Percentiles rank a stretch among this genome's conserved stretches.
phyloP scores from a whole-genome alignment of 768 basidiomycete species.

The Russula dissimulans region DNA sequence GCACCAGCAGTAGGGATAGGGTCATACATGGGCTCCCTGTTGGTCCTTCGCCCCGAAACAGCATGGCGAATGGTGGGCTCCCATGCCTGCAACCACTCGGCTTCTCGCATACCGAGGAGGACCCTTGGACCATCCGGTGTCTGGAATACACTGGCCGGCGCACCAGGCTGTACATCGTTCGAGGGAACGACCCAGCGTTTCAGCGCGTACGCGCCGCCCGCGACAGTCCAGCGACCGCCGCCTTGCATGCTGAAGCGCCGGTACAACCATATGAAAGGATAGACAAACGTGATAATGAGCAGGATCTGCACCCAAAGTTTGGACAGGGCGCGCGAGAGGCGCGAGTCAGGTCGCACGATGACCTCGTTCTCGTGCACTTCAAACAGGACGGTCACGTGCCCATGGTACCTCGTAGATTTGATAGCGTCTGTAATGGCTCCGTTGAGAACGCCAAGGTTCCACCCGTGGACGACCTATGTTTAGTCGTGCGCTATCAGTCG shows the following conservation, averaged over 20 bases:
- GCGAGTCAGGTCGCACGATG: conserved; percentile 57
- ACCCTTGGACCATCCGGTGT: conserved; percentile 26
- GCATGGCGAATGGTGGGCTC: conserved; percentile 54
- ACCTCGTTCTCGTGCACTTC: conserved; percentile 39
- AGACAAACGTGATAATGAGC: conserved; percentile 57
- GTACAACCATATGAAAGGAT: conserved; percentile 72
- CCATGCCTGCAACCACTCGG: conserved; percentile 72
- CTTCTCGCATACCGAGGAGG: conserved; percentile 53
- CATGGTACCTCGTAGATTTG: conserved; percentile 25
- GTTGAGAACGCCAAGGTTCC: no score
- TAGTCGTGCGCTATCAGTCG: no score
- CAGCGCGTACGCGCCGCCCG: conserved; percentile 62
- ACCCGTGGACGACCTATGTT: no score
- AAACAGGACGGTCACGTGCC: conserved; percentile 41
- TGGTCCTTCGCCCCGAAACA: conserved; percentile 29
- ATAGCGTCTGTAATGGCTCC: no score
- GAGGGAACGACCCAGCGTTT: conserved; percentile 31
- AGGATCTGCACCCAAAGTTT: conserved; percentile 62
- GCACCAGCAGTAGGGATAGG: background rate
- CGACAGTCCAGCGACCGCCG: conserved; percentile 63
- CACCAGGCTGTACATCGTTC: background rate
- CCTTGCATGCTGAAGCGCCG: conserved; percentile 54
- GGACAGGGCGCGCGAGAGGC: conserved; percentile 54
- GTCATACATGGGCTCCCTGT: conserved; percentile 10
- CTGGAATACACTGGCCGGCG: conserved; percentile 22